These are phyloP conservation scores for Corylus heterophylla DNA, from an alignment of 306 rosid species.

Conservation along the genomic window DNA sequence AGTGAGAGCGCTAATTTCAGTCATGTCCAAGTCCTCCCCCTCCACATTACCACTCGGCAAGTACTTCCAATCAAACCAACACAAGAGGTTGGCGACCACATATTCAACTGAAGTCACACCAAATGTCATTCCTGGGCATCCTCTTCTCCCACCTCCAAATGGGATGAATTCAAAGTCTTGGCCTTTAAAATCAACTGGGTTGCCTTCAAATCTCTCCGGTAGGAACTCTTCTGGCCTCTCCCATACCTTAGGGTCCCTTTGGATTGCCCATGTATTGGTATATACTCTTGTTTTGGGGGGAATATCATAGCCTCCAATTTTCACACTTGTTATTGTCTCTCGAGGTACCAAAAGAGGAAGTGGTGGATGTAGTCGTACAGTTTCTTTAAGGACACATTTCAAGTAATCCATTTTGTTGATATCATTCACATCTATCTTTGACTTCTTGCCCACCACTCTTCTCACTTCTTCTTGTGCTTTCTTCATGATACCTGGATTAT, in stretches of 20 bases:
- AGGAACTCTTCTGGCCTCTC: constrained; percentile 31
- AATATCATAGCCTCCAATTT: constrained; percentile 10
- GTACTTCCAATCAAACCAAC: constrained; percentile 1
- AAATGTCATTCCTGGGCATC: constrained; percentile 31
- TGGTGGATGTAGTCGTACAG: not conserved
- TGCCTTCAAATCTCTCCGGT: constrained; percentile 32
- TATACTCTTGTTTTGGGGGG: constrained; percentile 7
- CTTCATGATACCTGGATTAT: constrained; percentile 18
- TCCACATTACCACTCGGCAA: not conserved
- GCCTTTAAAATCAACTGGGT: not conserved
- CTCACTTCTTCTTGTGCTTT: not conserved
- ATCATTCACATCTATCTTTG: not conserved
- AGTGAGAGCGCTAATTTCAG: not conserved
- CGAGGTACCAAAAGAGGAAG: constrained; percentile 4
- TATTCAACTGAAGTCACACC: constrained; percentile 10
- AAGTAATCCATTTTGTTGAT: not conserved
- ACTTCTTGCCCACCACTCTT: not conserved
- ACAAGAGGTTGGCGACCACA: constrained; percentile 10
- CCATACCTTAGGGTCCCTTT: constrained; percentile 33
- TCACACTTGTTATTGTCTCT: not conserved
- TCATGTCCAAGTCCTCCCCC: not conserved
- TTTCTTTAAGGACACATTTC: not conserved
- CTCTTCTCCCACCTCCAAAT: constrained; percentile 38
- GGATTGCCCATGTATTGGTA: not conserved
- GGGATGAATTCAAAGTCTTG: constrained; percentile 29